Evolutionary conservation across 2,329 filamentous ascomycete genomes (phyloP), one percentile per base, ranked within the genome.

Genomic region (Alternaria sp.): DNA sequence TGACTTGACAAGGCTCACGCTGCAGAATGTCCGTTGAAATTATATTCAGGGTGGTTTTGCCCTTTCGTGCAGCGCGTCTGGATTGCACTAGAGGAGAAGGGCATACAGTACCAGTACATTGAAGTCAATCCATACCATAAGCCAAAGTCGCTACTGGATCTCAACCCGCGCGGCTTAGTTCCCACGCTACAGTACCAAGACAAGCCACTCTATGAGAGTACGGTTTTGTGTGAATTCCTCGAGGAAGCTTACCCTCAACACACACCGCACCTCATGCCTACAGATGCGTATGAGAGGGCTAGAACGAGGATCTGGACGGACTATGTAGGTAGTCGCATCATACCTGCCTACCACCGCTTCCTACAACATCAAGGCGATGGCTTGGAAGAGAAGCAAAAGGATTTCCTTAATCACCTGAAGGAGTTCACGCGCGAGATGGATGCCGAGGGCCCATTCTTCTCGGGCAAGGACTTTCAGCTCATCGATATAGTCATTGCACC

Each of bases 51-150:
- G 65, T 93, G 90, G 90, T 93, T 92, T 82, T 94, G 90, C 73
- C 92, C 92, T 25, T 95, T 94, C 75, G 92, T 93, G 2, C 92
- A 96, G 75, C 88, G 92, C 18, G 91, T 95, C 30, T 97, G 93
- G 93, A 95, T 97, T 65, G 90, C 92, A 1, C 84, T 97, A 38
- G 92, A 97, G 77, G 83, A 89, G 69, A 95, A 95, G 75, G 85
- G 87, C 18, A 84, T 95, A 10, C 82, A 86, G 36, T 97, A 97
- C 74, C 92, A 96, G 74, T 97, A 96, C 78, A 89, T 93, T 69
- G 93, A 97, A 78, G 89, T 92, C 46, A 90, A 96, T 72, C 91
- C 92, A 7, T 93, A 92, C 74, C 87, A 89, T 67, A 91, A 91
- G 64, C 91, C 89, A 89, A 61, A 83, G 87, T 9, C 81, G 94